Evolutionary conservation across 139 green algal species (phyloP).

Genomic region (Chlamydomonas schloesseri): DNA sequence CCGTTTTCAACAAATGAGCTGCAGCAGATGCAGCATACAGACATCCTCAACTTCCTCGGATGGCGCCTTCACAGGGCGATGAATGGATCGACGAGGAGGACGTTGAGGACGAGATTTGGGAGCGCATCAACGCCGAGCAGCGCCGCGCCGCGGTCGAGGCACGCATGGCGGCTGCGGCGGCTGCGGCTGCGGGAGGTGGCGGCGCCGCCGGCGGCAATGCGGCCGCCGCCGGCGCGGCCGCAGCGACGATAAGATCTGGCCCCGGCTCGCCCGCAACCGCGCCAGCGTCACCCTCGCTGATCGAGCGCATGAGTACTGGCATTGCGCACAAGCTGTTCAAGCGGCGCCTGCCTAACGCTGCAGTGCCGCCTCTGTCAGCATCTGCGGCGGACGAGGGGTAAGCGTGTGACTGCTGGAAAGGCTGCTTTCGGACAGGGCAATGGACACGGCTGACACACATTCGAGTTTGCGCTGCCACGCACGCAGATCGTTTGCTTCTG

Average conservation of each 20-base stretch:
- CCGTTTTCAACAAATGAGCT: too few species aligned
- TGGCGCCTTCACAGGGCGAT: conserved; percentile 26
- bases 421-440: too few species aligned
- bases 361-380: neutral
- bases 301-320: neutral
- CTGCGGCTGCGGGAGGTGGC: neutral
- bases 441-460: too few species aligned
- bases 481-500: conserved; percentile 3
- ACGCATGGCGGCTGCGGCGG: neutral
- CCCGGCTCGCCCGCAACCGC: neutral
- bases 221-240: neutral
- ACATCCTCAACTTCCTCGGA: too few species aligned
- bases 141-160: neutral
- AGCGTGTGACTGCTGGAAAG: too few species aligned
- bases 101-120: conserved; percentile 46
- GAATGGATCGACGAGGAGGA: conserved; percentile 57
- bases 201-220: neutral
- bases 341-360: conserved; percentile 19
- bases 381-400: neutral
- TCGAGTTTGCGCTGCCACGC: too few species aligned
- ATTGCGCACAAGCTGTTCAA: conserved; percentile 29
- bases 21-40: too few species aligned
- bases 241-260: too few species aligned
- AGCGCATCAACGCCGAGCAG: conserved; percentile 13
- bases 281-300: neutral